Percentiles rank a stretch among this genome's conserved stretches.
Conservation (phyloP, 1,284 basidiomycete species). For the Fistulinella staudtii region DNA sequence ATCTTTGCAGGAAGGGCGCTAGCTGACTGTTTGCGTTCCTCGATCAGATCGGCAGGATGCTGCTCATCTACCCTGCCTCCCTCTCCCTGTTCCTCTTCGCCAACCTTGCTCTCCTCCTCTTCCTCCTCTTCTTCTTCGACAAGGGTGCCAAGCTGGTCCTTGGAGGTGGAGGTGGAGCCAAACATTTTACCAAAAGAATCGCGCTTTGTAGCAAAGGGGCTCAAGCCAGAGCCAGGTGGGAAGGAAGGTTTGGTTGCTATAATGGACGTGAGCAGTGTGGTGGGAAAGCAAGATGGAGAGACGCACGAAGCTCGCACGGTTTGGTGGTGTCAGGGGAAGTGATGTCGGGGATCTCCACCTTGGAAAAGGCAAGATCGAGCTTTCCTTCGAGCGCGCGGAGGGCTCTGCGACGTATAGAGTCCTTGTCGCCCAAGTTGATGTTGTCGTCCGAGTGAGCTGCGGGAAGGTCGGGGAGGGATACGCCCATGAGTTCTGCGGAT, state of each 20-base stretch:
- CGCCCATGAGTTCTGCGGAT: slow-evolving; percentile 81
- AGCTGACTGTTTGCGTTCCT: slow-evolving; percentile 11
- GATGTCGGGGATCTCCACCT: slow-evolving; percentile 80
- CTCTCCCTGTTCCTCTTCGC: no score
- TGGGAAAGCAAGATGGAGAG: slow-evolving; percentile 8
- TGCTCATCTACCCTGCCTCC: slow-evolving; percentile 27
- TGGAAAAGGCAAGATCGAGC: slow-evolving; percentile 58
- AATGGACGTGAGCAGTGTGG: not conserved
- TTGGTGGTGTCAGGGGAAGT: slow-evolving; percentile 48
- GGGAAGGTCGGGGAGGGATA: slow-evolving; percentile 60
- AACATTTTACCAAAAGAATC: slow-evolving; percentile 74
- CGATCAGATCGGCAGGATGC: slow-evolving; percentile 4
- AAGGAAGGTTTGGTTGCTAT: slow-evolving; percentile 53
- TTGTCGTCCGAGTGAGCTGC: slow-evolving; percentile 56
- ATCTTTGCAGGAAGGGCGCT: slow-evolving; percentile 28
- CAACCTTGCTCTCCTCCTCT: slow-evolving; percentile 65
- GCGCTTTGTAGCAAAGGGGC: slow-evolving; percentile 54
- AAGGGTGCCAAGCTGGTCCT: slow-evolving; percentile 71
- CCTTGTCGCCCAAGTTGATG: slow-evolving; percentile 66
- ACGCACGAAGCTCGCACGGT: slow-evolving; percentile 63
- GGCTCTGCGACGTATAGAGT: slow-evolving; percentile 72
- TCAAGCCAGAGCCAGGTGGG: slow-evolving; percentile 42
- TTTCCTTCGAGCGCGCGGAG: slow-evolving; percentile 78
- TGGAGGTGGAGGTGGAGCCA: slow-evolving; percentile 53
- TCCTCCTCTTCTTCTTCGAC: slow-evolving; percentile 78